These are phyloP conservation scores for Sarocladiaceae sp. DNA, from an alignment of 2,329 filamentous ascomycete species.

Conservation along the genomic window DNA sequence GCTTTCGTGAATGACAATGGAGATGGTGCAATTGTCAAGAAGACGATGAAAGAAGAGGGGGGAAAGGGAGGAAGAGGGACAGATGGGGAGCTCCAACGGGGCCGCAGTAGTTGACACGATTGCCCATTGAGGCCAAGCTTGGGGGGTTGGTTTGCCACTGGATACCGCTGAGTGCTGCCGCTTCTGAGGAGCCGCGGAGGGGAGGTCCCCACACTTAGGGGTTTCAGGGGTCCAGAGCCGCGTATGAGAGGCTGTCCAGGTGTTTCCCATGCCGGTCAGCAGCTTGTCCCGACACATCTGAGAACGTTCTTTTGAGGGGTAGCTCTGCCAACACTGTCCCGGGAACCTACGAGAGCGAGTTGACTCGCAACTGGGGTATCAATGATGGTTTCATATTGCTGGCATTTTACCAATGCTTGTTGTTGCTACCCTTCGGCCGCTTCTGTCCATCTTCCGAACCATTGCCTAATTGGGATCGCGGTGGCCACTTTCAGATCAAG, in stretches of 20 bases:
- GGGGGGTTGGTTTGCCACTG: background rate
- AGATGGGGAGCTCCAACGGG: background rate
- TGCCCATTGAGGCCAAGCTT: constrained; percentile 6
- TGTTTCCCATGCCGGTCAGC: no score
- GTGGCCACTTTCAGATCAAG: no score
- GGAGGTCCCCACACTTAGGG: background rate
- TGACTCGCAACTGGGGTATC: no score
- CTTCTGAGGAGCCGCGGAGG: no score
- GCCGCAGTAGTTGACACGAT: constrained; percentile 5
- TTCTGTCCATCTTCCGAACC: background rate
- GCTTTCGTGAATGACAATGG: constrained; percentile 4
- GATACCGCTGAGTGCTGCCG: background rate
- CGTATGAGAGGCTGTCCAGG: background rate
- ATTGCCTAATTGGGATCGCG: background rate
- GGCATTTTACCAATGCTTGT: no score
- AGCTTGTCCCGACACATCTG: no score
- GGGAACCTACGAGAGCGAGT: no score
- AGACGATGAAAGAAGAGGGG: background rate
- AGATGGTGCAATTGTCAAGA: constrained; percentile 6
- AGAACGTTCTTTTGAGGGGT: no score
- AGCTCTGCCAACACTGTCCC: no score
- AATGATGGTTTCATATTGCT: no score
- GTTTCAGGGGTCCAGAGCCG: constrained; percentile 3
- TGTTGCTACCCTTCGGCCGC: background rate
- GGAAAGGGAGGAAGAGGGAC: background rate